Conservation (phyloP, 495 filamentous ascomycete species). For the Parmelia sp. region DNA sequence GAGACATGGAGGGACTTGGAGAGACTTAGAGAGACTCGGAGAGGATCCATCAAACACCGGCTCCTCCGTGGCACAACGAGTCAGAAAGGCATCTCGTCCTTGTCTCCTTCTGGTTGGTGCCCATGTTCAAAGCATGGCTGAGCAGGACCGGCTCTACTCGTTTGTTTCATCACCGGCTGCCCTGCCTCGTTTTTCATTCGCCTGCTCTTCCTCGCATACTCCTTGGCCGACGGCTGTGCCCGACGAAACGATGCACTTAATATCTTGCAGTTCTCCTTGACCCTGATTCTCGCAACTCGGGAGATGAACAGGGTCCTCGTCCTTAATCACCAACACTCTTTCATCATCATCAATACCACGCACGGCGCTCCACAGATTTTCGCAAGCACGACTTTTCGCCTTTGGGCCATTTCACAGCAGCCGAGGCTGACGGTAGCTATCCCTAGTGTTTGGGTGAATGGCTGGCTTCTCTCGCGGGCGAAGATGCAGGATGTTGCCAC, state of each 20-base stretch:
- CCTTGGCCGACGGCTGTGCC: background rate
- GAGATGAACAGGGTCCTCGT: background rate
- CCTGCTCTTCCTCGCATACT: background rate
- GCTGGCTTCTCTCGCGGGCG: no score
- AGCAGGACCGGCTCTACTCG: background rate
- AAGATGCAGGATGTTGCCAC: constrained; percentile 2
- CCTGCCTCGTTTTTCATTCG: constrained; percentile 1
- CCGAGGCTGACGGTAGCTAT: constrained; percentile 1
- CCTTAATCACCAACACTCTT: background rate
- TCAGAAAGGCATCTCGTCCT: background rate
- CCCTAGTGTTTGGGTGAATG: background rate
- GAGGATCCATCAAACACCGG: background rate
- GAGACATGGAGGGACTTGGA: no score
- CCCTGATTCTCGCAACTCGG: background rate
- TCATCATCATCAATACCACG: background rate
- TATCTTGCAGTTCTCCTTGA: background rate
- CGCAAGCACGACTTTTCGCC: background rate
- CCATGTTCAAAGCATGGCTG: background rate
- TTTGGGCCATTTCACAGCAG: background rate
- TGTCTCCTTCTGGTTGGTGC: constrained; percentile 8
- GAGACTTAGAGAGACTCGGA: background rate
- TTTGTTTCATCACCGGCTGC: constrained; percentile 11
- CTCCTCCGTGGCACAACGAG: no score
- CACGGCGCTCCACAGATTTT: background rate
- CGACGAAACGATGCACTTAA: background rate